A percentile compares a stretch with the other conserved stretches of the same genome.
These are phyloP conservation scores for Sungouiella thailandica DNA, from an alignment of 805 yeast genomes.

Conservation along the genomic window DNA sequence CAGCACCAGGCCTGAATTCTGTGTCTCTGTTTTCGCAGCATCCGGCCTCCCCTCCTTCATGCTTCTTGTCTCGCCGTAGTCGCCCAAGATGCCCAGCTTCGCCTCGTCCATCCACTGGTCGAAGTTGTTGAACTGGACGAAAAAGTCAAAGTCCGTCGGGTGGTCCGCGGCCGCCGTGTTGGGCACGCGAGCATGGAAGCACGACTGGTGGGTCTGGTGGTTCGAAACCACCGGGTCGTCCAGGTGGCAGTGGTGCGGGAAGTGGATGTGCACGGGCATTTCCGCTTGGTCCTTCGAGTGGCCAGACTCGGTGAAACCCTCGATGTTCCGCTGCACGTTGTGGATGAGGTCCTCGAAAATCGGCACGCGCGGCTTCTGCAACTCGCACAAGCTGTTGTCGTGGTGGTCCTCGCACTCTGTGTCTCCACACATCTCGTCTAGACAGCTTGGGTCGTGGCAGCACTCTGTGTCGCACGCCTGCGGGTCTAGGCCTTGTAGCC, in stretches of 20 bases:
- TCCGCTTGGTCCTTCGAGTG: conserved; percentile 4
- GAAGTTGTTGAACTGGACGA: conserved; percentile 31
- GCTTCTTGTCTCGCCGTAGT: too few species aligned
- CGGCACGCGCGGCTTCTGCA: conserved; percentile 25
- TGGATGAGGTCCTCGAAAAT: conserved; percentile 36
- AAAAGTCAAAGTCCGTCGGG: conserved; percentile 34
- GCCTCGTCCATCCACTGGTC: conserved; percentile 12
- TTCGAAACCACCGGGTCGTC: conserved; percentile 4
- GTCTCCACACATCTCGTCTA: neutral
- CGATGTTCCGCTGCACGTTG: conserved; percentile 29
- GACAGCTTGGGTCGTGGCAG: conserved; percentile 1
- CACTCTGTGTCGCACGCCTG: conserved; percentile 1
- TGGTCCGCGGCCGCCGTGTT: conserved; percentile 12
- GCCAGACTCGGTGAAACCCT: conserved; percentile 5
- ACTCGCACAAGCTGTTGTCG: conserved; percentile 21
- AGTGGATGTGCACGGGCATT: conserved; percentile 29
- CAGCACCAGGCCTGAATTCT: neutral
- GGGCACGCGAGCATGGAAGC: conserved; percentile 41
- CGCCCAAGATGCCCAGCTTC: conserved; percentile 1
- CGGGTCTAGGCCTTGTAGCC: neutral
- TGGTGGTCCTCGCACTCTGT: conserved; percentile 4
- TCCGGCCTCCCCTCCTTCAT: too few species aligned
- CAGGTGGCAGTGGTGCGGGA: conserved; percentile 37
- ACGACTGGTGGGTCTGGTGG: conserved; percentile 35
- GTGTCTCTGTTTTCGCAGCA: neutral